phyloP scores from a whole-genome alignment of 2,329 filamentous ascomycete genomes.

The Aspergillus uvarum region DNA sequence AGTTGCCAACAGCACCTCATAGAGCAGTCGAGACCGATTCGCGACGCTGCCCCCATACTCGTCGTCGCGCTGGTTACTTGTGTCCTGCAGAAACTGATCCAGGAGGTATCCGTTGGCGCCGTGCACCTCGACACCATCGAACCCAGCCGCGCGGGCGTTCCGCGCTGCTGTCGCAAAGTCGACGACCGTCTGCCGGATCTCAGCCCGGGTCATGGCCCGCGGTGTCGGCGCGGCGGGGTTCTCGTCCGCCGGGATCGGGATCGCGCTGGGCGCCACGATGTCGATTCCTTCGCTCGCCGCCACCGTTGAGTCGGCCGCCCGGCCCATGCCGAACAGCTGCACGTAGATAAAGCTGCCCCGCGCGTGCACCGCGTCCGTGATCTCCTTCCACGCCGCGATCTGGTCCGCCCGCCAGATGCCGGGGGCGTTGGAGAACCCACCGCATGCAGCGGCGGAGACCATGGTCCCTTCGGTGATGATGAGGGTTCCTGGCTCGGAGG shows the following conservation, averaged over 20 bases:
- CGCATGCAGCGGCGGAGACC: conserved; percentile 12
- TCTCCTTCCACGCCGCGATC: conserved; percentile 33
- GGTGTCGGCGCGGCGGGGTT: conserved; percentile 8
- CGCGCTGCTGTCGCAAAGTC: conserved; percentile 45
- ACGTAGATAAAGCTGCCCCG: conserved; percentile 18
- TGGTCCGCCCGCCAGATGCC: conserved; percentile 33
- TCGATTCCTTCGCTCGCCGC: not conserved
- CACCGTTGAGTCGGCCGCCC: not conserved
- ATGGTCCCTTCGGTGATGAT: not conserved
- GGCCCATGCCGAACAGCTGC: not conserved
- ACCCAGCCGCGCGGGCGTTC: conserved; percentile 54
- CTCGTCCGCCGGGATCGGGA: conserved; percentile 15
- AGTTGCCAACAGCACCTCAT: conserved; percentile 50
- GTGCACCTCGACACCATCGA: conserved; percentile 50
- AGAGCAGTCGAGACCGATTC: conserved; percentile 52
- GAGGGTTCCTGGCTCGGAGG: not conserved
- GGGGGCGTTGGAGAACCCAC: conserved; percentile 30
- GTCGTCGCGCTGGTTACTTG: conserved; percentile 48
- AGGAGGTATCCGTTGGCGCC: conserved; percentile 50
- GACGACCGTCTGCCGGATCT: conserved; percentile 40
- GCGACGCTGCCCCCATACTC: conserved; percentile 50
- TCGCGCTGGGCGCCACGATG: not conserved
- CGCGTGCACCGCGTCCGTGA: conserved; percentile 34
- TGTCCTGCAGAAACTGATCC: conserved; percentile 50
- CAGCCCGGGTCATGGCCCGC: conserved; percentile 30